Base-by-base conservation (phyloP, 352 stramenopile species). In the Phytophthora meadii region DNA sequence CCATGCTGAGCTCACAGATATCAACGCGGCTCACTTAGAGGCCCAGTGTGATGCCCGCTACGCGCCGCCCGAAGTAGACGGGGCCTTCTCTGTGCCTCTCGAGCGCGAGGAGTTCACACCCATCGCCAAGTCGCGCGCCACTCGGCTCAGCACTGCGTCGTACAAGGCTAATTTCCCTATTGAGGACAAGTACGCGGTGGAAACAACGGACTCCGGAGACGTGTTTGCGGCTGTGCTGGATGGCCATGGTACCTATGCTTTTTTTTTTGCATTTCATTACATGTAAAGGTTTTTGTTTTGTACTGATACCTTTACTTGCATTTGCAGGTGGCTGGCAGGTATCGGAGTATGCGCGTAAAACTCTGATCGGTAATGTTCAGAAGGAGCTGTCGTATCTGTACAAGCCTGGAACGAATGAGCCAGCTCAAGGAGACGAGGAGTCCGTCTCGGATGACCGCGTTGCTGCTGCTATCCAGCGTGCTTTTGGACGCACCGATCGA, bases 231-330 rank as follows among this genome's bases (percentile, higher is more conserved):
- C 80, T 19, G 94, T 97, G 25, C 84, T 97, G 48, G 93, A 98
- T 66, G 93, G 93, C 3, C 93, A 98, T 61, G 93, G 94, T 92
- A n/a, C n/a, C n/a, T n/a, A n/a, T n/a, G n/a, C n/a, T n/a, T 6
- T 10, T 11, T 34, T 34, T 9, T 34, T 34, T 34, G 30, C 30
- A 11, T 34, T 34, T 3, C 30, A 11, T 4, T 34, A 6, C 5
- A 30, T 9, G 5, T 30, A 36, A 36, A 36, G 9, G 4, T 12
- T 36, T 36, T 11, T 36, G 1, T 4, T 4, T 36, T 36, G 30
- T 11, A 36, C 28, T 47, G 15, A 41, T 7, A 22, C 25, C 32
- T 47, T 37, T 34, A 22, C 30, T 19, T 36, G 11, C 28, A 46
- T 5, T 52, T 60, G n/a, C 17, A 94, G 86, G 86, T 19, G 94